A percentile compares a stretch with the other conserved stretches of the same genome.
phyloP scores from a whole-genome alignment of 2,329 filamentous ascomycete species.

The Pestalotiopsis sp. region DNA sequence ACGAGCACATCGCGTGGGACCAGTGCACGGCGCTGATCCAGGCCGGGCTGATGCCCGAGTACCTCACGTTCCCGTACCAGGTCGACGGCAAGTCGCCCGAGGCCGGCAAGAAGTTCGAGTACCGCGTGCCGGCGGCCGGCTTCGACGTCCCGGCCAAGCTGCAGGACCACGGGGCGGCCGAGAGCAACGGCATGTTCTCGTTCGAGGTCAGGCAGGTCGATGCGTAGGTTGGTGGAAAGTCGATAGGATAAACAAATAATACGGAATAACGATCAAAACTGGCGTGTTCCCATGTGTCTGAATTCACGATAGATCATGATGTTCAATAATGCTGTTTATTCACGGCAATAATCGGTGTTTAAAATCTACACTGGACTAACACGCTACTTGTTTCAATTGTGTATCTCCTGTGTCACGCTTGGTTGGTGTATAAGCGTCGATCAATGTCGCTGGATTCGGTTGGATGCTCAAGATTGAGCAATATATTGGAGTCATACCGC shows the following conservation, averaged over 20 bases:
- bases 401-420: too few relatives aligned
- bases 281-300: neutral
- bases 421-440: too few relatives aligned
- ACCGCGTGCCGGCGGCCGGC: conserved; percentile 63
- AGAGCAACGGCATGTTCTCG: conserved; percentile 58
- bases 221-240: neutral
- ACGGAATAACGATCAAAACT: neutral
- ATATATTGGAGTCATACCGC: neutral
- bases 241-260: neutral
- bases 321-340: too few relatives aligned
- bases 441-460: too few relatives aligned
- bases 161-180: conserved; percentile 51
- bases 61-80: conserved; percentile 63
- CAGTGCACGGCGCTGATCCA: conserved; percentile 65
- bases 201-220: conserved; percentile 19
- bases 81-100: conserved; percentile 40
- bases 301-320: too few relatives aligned
- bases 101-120: conserved; percentile 47
- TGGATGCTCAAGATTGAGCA: too few relatives aligned
- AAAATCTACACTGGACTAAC: too few relatives aligned
- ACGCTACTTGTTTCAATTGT: too few relatives aligned
- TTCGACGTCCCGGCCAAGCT: conserved; percentile 52
- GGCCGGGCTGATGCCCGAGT: conserved; percentile 65
- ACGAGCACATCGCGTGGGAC: conserved; percentile 75
- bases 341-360: too few relatives aligned